A percentile compares a stretch with the other conserved stretches of the same genome.
These are phyloP conservation scores for Metschnikowia hibisci DNA, from an alignment of 805 yeast genomes.

Conservation along the genomic window DNA sequence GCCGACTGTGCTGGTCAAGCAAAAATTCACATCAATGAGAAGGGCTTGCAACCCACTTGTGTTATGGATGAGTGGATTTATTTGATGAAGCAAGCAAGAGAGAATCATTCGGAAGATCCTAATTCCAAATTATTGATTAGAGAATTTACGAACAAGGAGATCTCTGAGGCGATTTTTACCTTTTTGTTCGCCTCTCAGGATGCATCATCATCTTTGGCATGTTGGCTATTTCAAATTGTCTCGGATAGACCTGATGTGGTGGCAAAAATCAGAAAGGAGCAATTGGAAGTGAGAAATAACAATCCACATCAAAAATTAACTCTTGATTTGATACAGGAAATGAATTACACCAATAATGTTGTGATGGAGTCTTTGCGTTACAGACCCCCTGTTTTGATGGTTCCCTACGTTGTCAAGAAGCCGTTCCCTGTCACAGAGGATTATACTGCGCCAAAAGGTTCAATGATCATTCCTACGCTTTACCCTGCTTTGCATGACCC, in stretches of 20 bases:
- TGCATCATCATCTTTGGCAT: constrained; percentile 94
- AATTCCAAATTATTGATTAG: constrained; percentile 63
- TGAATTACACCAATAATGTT: constrained; percentile 86
- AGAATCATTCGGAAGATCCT: constrained; percentile 44
- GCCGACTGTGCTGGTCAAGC: constrained; percentile 86
- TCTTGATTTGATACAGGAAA: constrained; percentile 73
- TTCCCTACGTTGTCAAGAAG: constrained; percentile 90
- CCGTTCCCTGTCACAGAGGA: constrained; percentile 75
- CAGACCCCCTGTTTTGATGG: constrained; percentile 98
- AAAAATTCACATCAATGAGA: constrained; percentile 65
- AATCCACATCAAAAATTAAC: constrained; percentile 61
- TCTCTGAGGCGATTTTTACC: constrained; percentile 94
- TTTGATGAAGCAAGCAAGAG: constrained; percentile 73
- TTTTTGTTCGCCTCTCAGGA: constrained; percentile 97
- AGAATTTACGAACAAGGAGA: constrained; percentile 84
- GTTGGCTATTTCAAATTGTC: constrained; percentile 96
- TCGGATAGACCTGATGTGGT: constrained; percentile 94
- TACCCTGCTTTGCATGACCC: constrained; percentile 98
- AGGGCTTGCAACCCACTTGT: constrained; percentile 77
- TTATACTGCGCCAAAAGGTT: constrained; percentile 93
- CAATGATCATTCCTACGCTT: constrained; percentile 93
- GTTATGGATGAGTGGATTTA: constrained; percentile 95
- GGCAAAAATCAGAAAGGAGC: constrained; percentile 87
- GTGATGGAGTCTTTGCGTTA: constrained; percentile 90
- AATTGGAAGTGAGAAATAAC: constrained; percentile 72